Evolutionary conservation across 179 eudicot species (phyloP).

Genomic region (Spergularia azorica): DNA sequence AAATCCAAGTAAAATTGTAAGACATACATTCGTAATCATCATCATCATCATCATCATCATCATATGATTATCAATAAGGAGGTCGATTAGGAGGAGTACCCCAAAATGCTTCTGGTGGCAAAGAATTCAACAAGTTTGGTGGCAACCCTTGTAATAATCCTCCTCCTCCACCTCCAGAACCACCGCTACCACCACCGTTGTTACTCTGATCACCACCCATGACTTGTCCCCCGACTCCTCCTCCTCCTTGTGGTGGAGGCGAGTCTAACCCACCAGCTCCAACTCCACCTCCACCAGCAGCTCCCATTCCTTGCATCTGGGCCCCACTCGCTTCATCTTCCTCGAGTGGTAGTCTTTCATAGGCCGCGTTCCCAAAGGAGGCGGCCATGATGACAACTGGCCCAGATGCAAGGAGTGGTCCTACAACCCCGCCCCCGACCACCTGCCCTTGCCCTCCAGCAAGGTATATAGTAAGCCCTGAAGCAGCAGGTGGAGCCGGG

Average conservation of each 20-base stretch:
- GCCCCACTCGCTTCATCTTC: constrained; percentile 55
- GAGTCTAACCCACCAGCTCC: constrained; percentile 42
- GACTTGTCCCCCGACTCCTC: background rate
- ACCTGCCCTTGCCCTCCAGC: constrained; percentile 98
- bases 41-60: background rate
- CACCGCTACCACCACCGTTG: constrained; percentile 14
- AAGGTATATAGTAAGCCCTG: constrained; percentile 67
- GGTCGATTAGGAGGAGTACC: constrained; percentile 43
- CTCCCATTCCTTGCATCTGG: constrained; percentile 19
- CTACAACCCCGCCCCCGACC: constrained; percentile 87
- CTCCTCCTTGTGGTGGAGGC: constrained; percentile 31
- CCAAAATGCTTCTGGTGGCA: constrained; percentile 68
- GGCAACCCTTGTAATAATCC: constrained; percentile 59
- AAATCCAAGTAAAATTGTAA: constrained; percentile 10
- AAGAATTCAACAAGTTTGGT: constrained; percentile 61
- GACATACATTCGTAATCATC: constrained; percentile 4
- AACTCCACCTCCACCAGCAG: background rate
- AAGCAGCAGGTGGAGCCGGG: constrained; percentile 87
- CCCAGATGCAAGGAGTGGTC: constrained; percentile 72
- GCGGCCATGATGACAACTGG: constrained; percentile 93
- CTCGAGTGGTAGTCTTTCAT: constrained; percentile 83
- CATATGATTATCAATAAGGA: constrained; percentile 43
- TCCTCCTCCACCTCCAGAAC: constrained; percentile 40
- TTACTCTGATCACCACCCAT: constrained; percentile 28
- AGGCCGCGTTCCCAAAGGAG: constrained; percentile 91